Base-by-base conservation (phyloP, 2,329 filamentous ascomycete species). In the Talaromyces marneffei region DNA sequence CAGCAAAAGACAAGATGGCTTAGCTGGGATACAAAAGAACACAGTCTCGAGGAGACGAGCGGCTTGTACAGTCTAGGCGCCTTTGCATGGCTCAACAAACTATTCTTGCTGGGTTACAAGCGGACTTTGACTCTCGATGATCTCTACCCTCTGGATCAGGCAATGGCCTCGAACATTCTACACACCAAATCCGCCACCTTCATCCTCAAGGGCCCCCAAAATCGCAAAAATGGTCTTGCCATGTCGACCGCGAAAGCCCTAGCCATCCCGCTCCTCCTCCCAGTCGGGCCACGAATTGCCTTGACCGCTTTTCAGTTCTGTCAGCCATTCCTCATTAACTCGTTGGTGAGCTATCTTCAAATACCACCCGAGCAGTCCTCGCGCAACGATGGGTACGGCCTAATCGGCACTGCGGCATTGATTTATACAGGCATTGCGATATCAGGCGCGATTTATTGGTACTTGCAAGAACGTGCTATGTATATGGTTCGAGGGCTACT, bases 61-160 rank as follows among this genome's bases (percentile, higher is more conserved):
- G 76, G 79, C 10, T 65, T 79, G 23, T 76, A 78, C 66, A 78
- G 69, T 55, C 70, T 73, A 16, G 71, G 70, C 2, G 66, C 79
- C 20, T 82, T 82, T 65, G 78, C 73, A 69, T 83, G 81, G 80
- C 69, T 82, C 39, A 78, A 77, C 46, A 71, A 73, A 2, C 66
- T 83, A 4, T 76, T 84, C 27, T 71, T 73, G 18, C 70, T 70
- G 20, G 80, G 81, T 0, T 82, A 76, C 69, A 72, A 70, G 2
- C 76, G 73, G 6, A 66, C 72, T 4, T 60, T 81, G 27, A 64
- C 65, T 1, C 66, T 79, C 0, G 72, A 78, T 7, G 78, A 81
- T 58, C 69, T 81, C 3, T 75, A 71, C 62, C 63, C 70, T 1
- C 67, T 82, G 33, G 80, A 82, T 62, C 78, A 80, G 60, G 69